Evolutionary conservation across 208 protist species (phyloP), one percentile per base, ranked within the genome.

Genomic region (Leishmania lainsoni): DNA sequence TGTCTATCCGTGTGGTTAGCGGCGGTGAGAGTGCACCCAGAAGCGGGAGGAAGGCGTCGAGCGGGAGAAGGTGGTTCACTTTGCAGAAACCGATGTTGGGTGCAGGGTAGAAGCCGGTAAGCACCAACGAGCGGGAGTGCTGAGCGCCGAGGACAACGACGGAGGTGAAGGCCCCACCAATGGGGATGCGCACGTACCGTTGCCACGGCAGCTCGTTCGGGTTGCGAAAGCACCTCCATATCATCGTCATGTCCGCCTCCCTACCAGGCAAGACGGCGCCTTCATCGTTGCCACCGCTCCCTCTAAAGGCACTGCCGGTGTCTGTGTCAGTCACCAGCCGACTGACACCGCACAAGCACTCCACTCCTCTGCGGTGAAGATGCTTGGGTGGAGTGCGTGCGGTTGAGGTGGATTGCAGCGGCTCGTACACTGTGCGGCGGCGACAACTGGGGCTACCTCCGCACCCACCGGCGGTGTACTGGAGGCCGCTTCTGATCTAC

Each of bases 1-100:
- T 54, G 8, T 61, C 49, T 10, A 68, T 8, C 8, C 26, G 52
- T 9, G 52, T 59, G 26, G 45, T 42, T 39, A 45, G 66, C 35
- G 65, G 74, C 49, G 70, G 73, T 12, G 79, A 74, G 49, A 84
- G 80, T 10, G 52, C 81, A 2, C 61, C 76, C 8, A 83, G 22
- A 8, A 86, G 73, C 5, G 74, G 83, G 22, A 66, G n/a, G 66
- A 83, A 74, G 68, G 77, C 79, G 17, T 88, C 84, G 29, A 39
- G 58, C 8, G 86, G 83, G 12, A 91, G 66, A 48, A 91, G 76
- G 51, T 81, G 45, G 26, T 73, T 68, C 35, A 91, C 85, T 56
- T 92, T 87, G 73, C 88, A 92, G 61, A 81, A 86, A 12, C 86
- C 88, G 56, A 92, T 92, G 71, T 87, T 83, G 2, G 88, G 78